Evolutionary conservation across 805 yeast genomes (phyloP), one percentile per base, ranked within the genome.

Genomic region (Torulaspora franciscae): DNA sequence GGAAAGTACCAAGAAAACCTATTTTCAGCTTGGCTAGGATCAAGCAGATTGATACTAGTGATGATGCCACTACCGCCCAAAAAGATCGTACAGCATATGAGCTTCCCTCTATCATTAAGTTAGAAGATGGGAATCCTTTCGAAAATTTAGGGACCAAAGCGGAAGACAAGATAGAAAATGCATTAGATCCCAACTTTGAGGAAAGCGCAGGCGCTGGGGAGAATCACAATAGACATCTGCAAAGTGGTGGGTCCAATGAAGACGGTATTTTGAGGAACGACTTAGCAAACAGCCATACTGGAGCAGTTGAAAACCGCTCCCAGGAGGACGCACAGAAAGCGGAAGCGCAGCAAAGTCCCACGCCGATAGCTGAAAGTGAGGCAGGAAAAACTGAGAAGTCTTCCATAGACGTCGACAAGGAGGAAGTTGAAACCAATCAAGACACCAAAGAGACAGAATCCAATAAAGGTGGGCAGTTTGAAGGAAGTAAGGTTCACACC

Each of bases 21-120:
- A 47, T 59, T 6, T 61, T 61, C 44, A 54, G 55, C 28, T 34
- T 58, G 25, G 44, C 57, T 9, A 51, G 49, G 11, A 50, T 55
- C 28, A 54, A 47, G 35, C 41, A 50, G 24, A 37, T 52, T 22
- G 50, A 51, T 17, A 42, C 48, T 8, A 45, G 45, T 26, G 47
- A 40, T 6, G 42, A 37, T 25, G 10, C 4, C 14, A 9, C 40
- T 3, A 23, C 10, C 6, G 30, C 35, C 2, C 19, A 37, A 5
- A n/a, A 40, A 9, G 26, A 24, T 8, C n/a, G 22, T 13, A 13
- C 13, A 4, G 26, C 28, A 13, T 11, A 14, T 17, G 26, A 13
- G 8, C 11, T 11, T 11, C 43, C 46, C 9, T 8, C 46, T 15
- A 15, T 44, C 30, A 33, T 48, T 2, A 48, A 48, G 24, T 14